Base-by-base conservation (phyloP, 768 basidiomycete genomes). In the Tulasnella calospora region DNA sequence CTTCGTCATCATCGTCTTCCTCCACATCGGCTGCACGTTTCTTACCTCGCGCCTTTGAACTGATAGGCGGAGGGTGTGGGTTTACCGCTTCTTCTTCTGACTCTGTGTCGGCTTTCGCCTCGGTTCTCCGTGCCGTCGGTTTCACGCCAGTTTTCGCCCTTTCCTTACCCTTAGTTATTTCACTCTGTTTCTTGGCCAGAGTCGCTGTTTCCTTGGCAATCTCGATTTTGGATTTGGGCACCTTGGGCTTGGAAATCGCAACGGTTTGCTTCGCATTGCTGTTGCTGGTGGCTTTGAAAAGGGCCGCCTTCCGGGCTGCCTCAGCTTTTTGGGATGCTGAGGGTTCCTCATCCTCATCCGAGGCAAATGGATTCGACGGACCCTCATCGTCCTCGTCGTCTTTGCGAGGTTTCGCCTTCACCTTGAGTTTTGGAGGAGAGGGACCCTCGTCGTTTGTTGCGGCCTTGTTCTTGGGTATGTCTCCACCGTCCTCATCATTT, bases 331-430 rank as follows among this genome's bases (percentile, higher is more conserved):
- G 70, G 23, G 76, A 69, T n/a, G 67, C 69, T 17, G 74, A 71
- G 1, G 27, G 35, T 19, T 79, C 19, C 33, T 78, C 76, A 13
- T 83, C 85, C 61, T 85, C 85, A 73, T 90, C 90, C 71, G 90
- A 90, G 69, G 85, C 89, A 83, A 92, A 93, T 12, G 88, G 88
- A 82, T 67, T 35, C 33, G 33, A 67, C 33, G 61, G 33, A 3
- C 13, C 13, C 23, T 91, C 87, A 72, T 88, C 88, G 0, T 83
- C 81, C 21, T 23, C 57, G 7, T 71, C 80, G 36, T 85, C 84
- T 80, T 88, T 86, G 84, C 87, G 89, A 79, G 86, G 87, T 82
- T 89, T 90, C 19, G 33, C 61, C 30, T 30, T 67, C 3, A 30
- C 23, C 27, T 67, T 67, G 15, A 35, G 30, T 35, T 67, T 67